Conservation (phyloP, 202 grass and related monocot genomes). For the Digitaria exilis region DNA sequence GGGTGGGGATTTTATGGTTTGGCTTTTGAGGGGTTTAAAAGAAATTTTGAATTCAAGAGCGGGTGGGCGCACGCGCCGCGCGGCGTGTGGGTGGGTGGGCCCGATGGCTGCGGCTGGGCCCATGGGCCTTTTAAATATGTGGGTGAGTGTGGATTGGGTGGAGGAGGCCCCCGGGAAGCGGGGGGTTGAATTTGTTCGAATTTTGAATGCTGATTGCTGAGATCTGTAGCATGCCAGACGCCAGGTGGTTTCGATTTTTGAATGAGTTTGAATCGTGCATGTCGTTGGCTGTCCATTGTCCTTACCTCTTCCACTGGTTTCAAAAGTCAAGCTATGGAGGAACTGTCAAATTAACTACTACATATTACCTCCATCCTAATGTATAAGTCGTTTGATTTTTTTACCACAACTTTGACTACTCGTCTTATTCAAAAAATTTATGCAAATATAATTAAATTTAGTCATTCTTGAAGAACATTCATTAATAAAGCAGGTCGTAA, state of each 20-base stretch:
- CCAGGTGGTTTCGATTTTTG: background rate
- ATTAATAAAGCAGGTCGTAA: no score
- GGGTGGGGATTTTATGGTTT: conserved; percentile 30
- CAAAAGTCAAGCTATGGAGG: no score
- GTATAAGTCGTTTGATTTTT: no score
- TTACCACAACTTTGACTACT: no score
- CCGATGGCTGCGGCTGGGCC: background rate
- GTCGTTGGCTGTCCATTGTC: no score
- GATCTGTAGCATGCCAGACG: no score
- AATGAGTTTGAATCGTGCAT: background rate
- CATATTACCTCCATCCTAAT: no score
- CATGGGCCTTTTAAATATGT: background rate
- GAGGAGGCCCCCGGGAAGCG: background rate
- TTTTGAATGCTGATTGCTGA: background rate
- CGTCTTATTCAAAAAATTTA: no score
- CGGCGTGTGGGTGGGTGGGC: background rate
- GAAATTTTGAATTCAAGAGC: conserved; percentile 58
- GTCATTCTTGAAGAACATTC: no score
- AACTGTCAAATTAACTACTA: no score
- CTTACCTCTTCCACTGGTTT: no score
- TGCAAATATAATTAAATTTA: no score
- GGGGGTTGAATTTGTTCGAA: conserved; percentile 25
- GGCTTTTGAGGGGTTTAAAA: conserved; percentile 13
- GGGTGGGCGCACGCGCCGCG: conserved; percentile 37
- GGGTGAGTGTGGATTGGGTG: background rate